Evolutionary conservation across 1,284 basidiomycete genomes (phyloP), one percentile per base, ranked within the genome.

Genomic region (Quambalaria eucalypti): DNA sequence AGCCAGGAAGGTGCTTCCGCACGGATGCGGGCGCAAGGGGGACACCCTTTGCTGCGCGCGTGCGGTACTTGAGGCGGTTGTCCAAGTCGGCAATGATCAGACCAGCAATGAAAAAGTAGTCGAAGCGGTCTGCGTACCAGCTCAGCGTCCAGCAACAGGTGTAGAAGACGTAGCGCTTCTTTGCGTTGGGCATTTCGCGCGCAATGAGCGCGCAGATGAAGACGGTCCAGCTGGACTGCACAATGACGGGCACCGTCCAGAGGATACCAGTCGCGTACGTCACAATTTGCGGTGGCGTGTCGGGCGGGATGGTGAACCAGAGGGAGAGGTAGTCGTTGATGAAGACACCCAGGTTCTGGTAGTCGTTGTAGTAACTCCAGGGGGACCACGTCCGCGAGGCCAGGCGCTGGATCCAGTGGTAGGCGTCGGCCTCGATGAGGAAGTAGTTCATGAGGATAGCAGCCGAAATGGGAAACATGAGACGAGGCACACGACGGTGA

Each of bases 181-280:
- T 60, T 9, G 57, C 51, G 54, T 66, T 69, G 55, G 59, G 62
- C 59, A 71, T 65, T 57, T 52, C 50, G 46, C 46, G 48, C n/a
- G 51, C 66, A n/a, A 71, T 50, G 2, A 71, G 59, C 7, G 65
- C 69, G 48, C 62, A 25, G 14, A 54, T 19, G 47, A 54, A 52
- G 38, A 29, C 31, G 12, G 52, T 54, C 69, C 69, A 71, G 7
- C 60, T 64, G 36, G 61, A 59, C 50, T 67, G 64, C 23, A 71
- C 65, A 21, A 71, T 69, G 19, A 71, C 58, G 12, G 69, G 69
- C 28, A 69, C 66, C 25, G 69, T 69, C 69, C 69, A 71, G 8
- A 71, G 65, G 48, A 71, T 64, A 60, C 69, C 68, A 1, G 69
- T 71, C 23, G 69, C 69, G 29, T 71, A 71, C 0, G 61, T 60